Percentiles rank a stretch among this genome's conserved stretches.
These are phyloP conservation scores for Fusarium multiceps DNA, from an alignment of 2,329 filamentous ascomycete species.

Conservation along the genomic window DNA sequence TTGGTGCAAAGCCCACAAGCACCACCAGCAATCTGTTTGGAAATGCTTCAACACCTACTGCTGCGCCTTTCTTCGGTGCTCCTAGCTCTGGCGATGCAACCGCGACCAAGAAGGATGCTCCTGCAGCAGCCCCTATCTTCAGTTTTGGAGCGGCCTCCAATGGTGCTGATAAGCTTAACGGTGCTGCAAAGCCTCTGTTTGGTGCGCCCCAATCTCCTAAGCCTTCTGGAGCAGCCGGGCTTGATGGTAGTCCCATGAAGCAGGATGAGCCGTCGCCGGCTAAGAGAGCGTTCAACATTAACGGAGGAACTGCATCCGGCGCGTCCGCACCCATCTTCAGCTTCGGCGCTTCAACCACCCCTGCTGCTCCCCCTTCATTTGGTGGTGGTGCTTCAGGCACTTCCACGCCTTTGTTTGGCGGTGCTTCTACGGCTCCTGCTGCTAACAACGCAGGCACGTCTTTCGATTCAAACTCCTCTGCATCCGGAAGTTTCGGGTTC, in stretches of 20 bases:
- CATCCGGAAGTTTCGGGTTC: constrained; percentile 46
- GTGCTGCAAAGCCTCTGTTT: constrained; percentile 54
- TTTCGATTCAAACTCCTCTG: constrained; percentile 52
- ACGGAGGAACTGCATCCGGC: constrained; percentile 40
- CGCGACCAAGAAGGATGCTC: constrained; percentile 40
- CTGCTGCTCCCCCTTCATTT: constrained; percentile 48
- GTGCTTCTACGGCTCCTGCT: constrained; percentile 40
- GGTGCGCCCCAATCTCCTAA: constrained; percentile 52
- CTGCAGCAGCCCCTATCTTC: constrained; percentile 47
- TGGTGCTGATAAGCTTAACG: constrained; percentile 45
- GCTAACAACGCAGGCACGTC: constrained; percentile 45
- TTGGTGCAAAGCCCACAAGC: constrained; percentile 44
- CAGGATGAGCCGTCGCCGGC: constrained; percentile 55
- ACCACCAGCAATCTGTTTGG: constrained; percentile 50
- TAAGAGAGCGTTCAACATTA: constrained; percentile 51
- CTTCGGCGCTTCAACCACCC: constrained; percentile 46
- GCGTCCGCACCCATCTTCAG: constrained; percentile 51
- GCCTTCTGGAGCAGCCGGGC: constrained; percentile 47
- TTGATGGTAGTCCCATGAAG: constrained; percentile 58
- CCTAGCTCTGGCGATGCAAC: constrained; percentile 27
- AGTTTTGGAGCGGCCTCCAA: constrained; percentile 49
- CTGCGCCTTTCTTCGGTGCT: constrained; percentile 49
- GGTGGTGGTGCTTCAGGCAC: constrained; percentile 47
- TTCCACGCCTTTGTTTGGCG: constrained; percentile 50
- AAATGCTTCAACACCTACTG: constrained; percentile 34